Conservation (phyloP, 176 grass and related monocot genomes). For the Phyllostachys edulis region DNA sequence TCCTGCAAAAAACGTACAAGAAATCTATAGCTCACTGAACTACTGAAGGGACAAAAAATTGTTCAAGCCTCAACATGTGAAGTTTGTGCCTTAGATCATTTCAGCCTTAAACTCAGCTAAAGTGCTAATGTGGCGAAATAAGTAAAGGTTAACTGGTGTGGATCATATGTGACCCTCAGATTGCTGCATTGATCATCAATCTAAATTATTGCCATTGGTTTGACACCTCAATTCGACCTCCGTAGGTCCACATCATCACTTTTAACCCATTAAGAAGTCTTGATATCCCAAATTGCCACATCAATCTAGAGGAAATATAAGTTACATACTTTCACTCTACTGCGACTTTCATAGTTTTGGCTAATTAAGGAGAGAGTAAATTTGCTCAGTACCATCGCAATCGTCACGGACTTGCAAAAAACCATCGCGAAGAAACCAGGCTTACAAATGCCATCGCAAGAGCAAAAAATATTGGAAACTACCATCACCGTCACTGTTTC, state of each 20-base stretch:
- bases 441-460: no score
- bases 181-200: not conserved
- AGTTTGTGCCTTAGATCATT: not conserved
- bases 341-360: not conserved
- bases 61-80: not conserved
- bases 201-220: not conserved
- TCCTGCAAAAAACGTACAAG: conserved; percentile 23
- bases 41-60: not conserved
- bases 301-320: not conserved
- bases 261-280: not conserved
- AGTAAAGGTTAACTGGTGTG: not conserved
- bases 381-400: no score
- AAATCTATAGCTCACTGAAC: not conserved
- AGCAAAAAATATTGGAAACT: no score
- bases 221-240: not conserved
- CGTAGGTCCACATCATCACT: not conserved
- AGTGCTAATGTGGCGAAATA: not conserved
- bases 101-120: not conserved
- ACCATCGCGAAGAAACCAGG: no score
- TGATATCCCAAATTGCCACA: not conserved
- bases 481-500: no score
- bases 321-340: not conserved
- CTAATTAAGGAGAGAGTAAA: not conserved
- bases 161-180: not conserved
- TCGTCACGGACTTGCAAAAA: no score